Evolutionary conservation across 1,139 yeast species (phyloP).

Genomic region (Pichia sp.): DNA sequence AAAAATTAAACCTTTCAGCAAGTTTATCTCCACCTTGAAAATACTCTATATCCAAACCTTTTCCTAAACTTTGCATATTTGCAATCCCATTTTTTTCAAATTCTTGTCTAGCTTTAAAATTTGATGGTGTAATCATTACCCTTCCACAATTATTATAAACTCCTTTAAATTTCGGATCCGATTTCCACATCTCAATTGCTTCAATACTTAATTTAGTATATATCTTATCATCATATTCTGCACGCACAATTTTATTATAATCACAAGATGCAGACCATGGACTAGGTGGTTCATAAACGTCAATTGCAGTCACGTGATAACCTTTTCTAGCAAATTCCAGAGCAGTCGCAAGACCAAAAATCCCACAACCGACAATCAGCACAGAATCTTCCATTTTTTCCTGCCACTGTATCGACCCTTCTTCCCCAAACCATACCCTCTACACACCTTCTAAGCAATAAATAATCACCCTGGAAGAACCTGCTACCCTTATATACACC

Average conservation of each 20-base stretch:
- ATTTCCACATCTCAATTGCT: conserved; percentile 35
- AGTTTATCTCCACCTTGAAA: conserved; percentile 30
- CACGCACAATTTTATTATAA: conserved; percentile 36
- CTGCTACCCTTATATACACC: no score
- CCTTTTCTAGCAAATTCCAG: conserved; percentile 29
- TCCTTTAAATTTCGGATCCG: conserved; percentile 30
- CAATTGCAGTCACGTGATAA: conserved; percentile 32
- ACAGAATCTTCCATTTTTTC: conserved; percentile 16
- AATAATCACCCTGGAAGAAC: no score
- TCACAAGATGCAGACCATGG: conserved; percentile 43
- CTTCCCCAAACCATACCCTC: not conserved
- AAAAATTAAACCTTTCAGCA: conserved; percentile 27
- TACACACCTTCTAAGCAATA: not conserved
- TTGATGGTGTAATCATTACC: conserved; percentile 26
- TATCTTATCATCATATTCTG: conserved; percentile 25
- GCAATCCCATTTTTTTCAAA: conserved; percentile 34
- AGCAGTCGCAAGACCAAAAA: conserved; percentile 34
- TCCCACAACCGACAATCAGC: conserved; percentile 28
- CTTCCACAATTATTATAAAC: conserved; percentile 36
- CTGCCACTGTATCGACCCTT: no score
- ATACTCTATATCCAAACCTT: conserved; percentile 28
- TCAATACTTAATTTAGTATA: conserved; percentile 35
- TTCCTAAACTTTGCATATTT: conserved; percentile 31
- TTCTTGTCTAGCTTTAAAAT: conserved; percentile 29
- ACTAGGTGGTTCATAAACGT: conserved; percentile 38